These are phyloP conservation scores for Tolypocladium amazonense DNA, from an alignment of 2,329 filamentous ascomycete species.

Conservation along the genomic window DNA sequence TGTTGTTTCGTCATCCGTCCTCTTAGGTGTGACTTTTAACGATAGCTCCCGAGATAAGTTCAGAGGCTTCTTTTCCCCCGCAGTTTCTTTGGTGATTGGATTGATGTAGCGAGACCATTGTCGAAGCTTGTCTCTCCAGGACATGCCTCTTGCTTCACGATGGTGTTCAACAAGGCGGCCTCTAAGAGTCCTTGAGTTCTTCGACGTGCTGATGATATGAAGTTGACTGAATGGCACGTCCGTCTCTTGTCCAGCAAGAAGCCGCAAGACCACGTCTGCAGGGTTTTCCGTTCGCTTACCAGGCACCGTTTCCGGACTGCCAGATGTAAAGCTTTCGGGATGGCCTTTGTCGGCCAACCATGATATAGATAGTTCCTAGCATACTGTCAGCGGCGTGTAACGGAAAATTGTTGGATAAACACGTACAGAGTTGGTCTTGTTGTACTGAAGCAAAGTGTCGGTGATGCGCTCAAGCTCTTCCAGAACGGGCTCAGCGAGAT, in stretches of 20 bases:
- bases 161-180: slow-evolving; percentile 12
- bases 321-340: not conserved
- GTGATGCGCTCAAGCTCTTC: slow-evolving; percentile 21
- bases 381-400: not conserved
- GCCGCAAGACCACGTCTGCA: slow-evolving; percentile 33
- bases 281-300: slow-evolving; percentile 23
- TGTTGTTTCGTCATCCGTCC: not conserved
- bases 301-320: not conserved
- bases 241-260: slow-evolving; percentile 23
- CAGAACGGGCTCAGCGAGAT: slow-evolving; percentile 12
- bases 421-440: slow-evolving; percentile 11
- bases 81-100: slow-evolving; percentile 6
- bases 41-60: not conserved
- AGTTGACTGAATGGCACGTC: slow-evolving; percentile 3
- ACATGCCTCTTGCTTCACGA: slow-evolving; percentile 20
- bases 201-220: slow-evolving; percentile 10
- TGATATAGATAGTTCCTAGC: slow-evolving; percentile 23
- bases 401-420: no score
- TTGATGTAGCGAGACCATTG: slow-evolving; percentile 19
- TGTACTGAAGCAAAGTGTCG: slow-evolving; percentile 15
- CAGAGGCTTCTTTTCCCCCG: not conserved
- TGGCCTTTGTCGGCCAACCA: slow-evolving; percentile 26
- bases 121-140: slow-evolving; percentile 22
- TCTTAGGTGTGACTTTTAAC: not conserved
- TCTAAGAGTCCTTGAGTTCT: not conserved